A percentile compares a stretch with the other conserved stretches of the same genome.
phyloP scores from a whole-genome alignment of 768 basidiomycete species.

The Hortiboletus flavorubellus region DNA sequence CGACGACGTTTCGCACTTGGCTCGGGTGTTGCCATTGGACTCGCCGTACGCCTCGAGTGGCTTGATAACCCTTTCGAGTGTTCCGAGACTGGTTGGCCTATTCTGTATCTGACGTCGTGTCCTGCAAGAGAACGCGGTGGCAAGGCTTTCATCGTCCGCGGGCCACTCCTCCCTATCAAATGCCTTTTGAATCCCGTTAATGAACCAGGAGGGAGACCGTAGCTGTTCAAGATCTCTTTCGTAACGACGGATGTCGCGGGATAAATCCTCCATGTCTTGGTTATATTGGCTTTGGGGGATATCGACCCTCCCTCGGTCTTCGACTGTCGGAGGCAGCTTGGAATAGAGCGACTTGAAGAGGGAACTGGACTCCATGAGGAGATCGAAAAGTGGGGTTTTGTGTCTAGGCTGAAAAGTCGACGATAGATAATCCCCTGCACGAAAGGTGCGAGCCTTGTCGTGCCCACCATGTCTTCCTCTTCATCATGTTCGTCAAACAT shows the following conservation, averaged over 20 bases:
- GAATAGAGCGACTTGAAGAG: background rate
- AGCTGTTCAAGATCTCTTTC: no score
- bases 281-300: background rate
- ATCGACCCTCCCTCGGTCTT: background rate
- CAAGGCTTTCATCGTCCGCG: background rate
- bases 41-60: background rate
- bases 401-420: background rate
- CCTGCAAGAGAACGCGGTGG: background rate
- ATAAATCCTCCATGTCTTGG: no score
- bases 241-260: no score
- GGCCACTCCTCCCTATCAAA: background rate
- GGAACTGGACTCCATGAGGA: background rate
- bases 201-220: no score
- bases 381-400: background rate
- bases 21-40: background rate
- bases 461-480: no score
- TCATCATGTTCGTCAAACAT: no score
- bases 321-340: background rate
- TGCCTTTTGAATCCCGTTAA: no score
- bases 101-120: background rate
- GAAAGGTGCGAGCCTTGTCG: no score
- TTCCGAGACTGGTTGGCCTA: no score
- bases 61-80: background rate
- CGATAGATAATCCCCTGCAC: background rate
- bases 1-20: background rate